Percentiles rank a stretch among this genome's conserved stretches.
Evolutionary conservation across 164 flowering plant genomes (phyloP).

Genomic region (Sedum album): DNA sequence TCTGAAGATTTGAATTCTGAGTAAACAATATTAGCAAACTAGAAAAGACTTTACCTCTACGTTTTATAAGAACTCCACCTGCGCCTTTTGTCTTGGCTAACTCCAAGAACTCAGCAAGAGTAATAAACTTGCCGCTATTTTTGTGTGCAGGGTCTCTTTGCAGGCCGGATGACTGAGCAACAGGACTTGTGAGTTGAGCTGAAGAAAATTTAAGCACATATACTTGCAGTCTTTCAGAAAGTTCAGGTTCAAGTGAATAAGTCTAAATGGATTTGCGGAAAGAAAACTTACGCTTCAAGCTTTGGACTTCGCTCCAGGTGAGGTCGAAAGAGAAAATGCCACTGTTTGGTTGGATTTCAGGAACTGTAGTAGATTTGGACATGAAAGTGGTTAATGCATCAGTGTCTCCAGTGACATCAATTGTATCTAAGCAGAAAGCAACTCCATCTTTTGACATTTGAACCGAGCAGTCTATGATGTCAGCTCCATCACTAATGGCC

Average conservation of each 20-base stretch:
- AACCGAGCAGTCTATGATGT: constrained; percentile 57
- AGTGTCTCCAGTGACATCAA: constrained; percentile 60
- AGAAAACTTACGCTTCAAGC: constrained; percentile 54
- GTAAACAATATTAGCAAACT: neutral
- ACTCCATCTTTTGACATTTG: no score
- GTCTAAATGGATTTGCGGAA: neutral
- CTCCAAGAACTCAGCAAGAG: constrained; percentile 56
- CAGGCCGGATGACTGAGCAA: constrained; percentile 17
- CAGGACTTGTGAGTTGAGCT: constrained; percentile 49
- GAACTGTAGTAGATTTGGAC: constrained; percentile 28
- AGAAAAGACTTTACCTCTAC: constrained; percentile 32
- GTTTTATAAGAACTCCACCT: constrained; percentile 54
- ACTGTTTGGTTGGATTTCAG: constrained; percentile 29
- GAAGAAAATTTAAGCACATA: constrained; percentile 15
- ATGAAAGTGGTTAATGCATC: constrained; percentile 46
- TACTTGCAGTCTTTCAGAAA: neutral
- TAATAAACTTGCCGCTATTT: constrained; percentile 49
- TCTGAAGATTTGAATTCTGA: neutral
- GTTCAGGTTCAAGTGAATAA: neutral
- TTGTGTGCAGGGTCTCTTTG: constrained; percentile 53
- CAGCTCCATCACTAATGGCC: constrained; percentile 37
- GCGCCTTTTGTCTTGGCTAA: constrained; percentile 58
- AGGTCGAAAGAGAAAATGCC: constrained; percentile 69
- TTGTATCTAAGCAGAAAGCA: no score
- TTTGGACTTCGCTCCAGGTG: constrained; percentile 61